Evolutionary conservation across 495 filamentous ascomycete genomes (phyloP).

Genomic region (Penicillium cosmopolitanum): DNA sequence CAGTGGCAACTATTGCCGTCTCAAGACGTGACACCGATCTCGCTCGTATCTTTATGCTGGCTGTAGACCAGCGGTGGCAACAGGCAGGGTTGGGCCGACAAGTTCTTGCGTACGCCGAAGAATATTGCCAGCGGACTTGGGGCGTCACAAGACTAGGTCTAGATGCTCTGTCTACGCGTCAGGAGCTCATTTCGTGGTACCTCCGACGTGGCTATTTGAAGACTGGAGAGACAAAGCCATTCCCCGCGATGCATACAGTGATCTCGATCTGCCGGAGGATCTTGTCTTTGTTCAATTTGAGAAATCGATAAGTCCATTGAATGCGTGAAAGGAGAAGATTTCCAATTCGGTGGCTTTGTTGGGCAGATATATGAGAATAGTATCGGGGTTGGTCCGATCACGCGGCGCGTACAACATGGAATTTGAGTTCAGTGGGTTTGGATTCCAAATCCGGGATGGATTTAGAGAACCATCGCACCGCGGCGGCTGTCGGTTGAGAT

Average conservation of each 20-base stretch:
- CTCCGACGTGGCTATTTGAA: slow-evolving; percentile 41
- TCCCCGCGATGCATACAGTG: slow-evolving; percentile 34
- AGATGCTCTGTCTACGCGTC: slow-evolving; percentile 43
- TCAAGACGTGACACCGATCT: slow-evolving; percentile 21
- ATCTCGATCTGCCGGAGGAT: slow-evolving; percentile 38
- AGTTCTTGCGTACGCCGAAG: slow-evolving; percentile 44
- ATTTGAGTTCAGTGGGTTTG: not conserved
- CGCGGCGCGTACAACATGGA: not conserved
- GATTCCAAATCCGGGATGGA: not conserved
- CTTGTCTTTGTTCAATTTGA: slow-evolving; percentile 43
- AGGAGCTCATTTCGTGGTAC: slow-evolving; percentile 49
- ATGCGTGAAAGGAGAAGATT: not conserved
- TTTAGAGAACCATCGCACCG: not conserved
- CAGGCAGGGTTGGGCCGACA: slow-evolving; percentile 43
- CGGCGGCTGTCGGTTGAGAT: not conserved
- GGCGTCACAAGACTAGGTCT: slow-evolving; percentile 34
- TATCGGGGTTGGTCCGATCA: not conserved
- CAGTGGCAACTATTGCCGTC: slow-evolving; percentile 41
- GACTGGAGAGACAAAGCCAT: slow-evolving; percentile 43
- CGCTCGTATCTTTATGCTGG: slow-evolving; percentile 47
- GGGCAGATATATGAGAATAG: not conserved
- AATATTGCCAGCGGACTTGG: slow-evolving; percentile 37
- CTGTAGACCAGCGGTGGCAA: slow-evolving; percentile 41
- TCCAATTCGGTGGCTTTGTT: not conserved
- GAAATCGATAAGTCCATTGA: slow-evolving; percentile 15